phyloP scores from a whole-genome alignment of 2,329 filamentous ascomycete species.

The Aspergillus flavus region DNA sequence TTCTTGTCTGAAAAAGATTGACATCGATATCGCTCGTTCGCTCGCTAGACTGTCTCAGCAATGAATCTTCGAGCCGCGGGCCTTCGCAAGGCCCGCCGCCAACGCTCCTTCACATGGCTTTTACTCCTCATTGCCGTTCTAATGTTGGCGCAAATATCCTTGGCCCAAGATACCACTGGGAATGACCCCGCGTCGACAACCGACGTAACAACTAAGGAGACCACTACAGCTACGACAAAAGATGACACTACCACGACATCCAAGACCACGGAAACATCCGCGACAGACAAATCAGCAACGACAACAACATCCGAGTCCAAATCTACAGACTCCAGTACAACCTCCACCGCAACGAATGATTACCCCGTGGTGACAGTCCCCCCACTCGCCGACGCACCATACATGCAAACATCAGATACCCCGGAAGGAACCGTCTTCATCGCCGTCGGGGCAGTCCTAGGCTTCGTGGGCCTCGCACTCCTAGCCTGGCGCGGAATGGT shows the following conservation, averaged over 20 bases:
- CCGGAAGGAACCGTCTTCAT: constrained; percentile 98
- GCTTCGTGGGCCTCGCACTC: constrained; percentile 77
- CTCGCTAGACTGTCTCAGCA: neutral
- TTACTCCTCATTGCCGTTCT: constrained; percentile 21
- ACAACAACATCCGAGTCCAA: constrained; percentile 30
- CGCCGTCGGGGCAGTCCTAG: constrained; percentile 83
- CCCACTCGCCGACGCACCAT: constrained; percentile 80
- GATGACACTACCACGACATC: constrained; percentile 23
- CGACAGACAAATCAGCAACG: constrained; percentile 12
- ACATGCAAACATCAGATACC: constrained; percentile 82
- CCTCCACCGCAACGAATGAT: constrained; percentile 47
- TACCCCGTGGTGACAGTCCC: constrained; percentile 78
- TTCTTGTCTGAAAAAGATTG: neutral
- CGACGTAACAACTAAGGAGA: constrained; percentile 21
- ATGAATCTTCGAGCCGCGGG: constrained; percentile 8
- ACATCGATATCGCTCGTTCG: neutral
- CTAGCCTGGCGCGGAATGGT: constrained; percentile 86
- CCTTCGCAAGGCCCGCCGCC: constrained; percentile 16
- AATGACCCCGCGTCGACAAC: constrained; percentile 22
- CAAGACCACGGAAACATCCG: constrained; percentile 23
- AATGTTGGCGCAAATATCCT: constrained; percentile 18
- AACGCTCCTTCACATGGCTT: constrained; percentile 18
- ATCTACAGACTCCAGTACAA: constrained; percentile 32
- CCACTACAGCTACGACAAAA: constrained; percentile 23
- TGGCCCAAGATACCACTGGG: constrained; percentile 19